Conservation (phyloP, 2,329 filamentous ascomycete species). For the Seiridium unicorne region DNA sequence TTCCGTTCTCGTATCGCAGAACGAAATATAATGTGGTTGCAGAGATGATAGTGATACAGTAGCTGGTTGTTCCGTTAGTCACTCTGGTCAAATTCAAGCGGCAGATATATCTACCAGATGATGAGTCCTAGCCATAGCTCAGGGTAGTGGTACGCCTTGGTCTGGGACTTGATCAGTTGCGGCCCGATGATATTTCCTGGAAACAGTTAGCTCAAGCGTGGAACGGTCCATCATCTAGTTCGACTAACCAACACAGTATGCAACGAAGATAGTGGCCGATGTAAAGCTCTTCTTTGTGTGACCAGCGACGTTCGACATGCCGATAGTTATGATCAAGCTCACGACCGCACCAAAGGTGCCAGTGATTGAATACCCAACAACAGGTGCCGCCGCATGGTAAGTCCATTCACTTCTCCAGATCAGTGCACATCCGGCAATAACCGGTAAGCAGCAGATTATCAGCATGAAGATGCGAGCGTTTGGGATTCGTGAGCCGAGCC, state of each 20-base stretch:
- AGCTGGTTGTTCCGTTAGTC: constrained; percentile 39
- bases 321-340: constrained; percentile 51
- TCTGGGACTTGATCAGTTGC: constrained; percentile 67
- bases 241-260: constrained; percentile 60
- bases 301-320: constrained; percentile 68
- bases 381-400: constrained; percentile 62
- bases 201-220: neutral
- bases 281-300: constrained; percentile 78
- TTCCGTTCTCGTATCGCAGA: constrained; percentile 57
- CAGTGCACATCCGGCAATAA: constrained; percentile 71
- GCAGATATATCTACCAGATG: constrained; percentile 41
- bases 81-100: neutral
- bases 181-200: constrained; percentile 72
- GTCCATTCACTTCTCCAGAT: constrained; percentile 71
- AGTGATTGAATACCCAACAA: constrained; percentile 70
- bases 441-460: constrained; percentile 65
- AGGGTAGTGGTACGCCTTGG: constrained; percentile 66
- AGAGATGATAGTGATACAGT: constrained; percentile 64
- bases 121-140: constrained; percentile 70
- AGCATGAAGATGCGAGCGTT: constrained; percentile 68
- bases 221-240: neutral
- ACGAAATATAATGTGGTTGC: constrained; percentile 57
- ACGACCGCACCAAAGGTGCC: constrained; percentile 73
- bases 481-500: constrained; percentile 54
- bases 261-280: constrained; percentile 71